These are phyloP conservation scores for Arachis hypogaea DNA, from an alignment of 306 rosid genomes.

Conservation along the genomic window DNA sequence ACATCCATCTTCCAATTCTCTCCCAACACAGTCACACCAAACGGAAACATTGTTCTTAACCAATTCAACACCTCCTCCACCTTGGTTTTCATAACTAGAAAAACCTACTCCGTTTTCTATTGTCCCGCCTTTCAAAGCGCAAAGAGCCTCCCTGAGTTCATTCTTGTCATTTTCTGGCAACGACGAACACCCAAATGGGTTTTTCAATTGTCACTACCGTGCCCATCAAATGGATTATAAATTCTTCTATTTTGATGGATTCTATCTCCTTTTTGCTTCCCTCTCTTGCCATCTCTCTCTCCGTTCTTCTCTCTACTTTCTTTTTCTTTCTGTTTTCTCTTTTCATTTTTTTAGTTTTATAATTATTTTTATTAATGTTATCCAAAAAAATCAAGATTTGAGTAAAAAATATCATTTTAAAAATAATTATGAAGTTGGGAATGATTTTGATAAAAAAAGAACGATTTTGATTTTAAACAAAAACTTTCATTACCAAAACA, in stretches of 20 bases:
- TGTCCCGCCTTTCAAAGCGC: constrained; percentile 32
- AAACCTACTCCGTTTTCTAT: constrained; percentile 43
- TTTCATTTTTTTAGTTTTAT: no score
- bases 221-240: constrained; percentile 46
- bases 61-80: constrained; percentile 28
- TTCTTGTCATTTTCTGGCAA: constrained; percentile 47
- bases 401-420: no score
- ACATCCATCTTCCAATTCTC: constrained; percentile 36
- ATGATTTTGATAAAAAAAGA: no score
- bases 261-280: no score
- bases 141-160: constrained; percentile 36
- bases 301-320: no score
- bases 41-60: constrained; percentile 26
- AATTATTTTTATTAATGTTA: no score
- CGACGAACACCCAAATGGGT: constrained; percentile 43
- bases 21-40: constrained; percentile 23
- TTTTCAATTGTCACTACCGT: constrained; percentile 55
- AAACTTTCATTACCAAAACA: no score
- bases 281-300: no score
- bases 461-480: no score
- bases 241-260: not conserved
- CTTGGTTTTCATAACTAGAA: constrained; percentile 32
- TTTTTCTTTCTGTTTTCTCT: no score
- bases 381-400: no score
- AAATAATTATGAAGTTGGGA: no score